Percentiles rank a stretch among this genome's conserved stretches.
Conservation (phyloP, 345 rosid genomes). For the Hibiscus syriacus region DNA sequence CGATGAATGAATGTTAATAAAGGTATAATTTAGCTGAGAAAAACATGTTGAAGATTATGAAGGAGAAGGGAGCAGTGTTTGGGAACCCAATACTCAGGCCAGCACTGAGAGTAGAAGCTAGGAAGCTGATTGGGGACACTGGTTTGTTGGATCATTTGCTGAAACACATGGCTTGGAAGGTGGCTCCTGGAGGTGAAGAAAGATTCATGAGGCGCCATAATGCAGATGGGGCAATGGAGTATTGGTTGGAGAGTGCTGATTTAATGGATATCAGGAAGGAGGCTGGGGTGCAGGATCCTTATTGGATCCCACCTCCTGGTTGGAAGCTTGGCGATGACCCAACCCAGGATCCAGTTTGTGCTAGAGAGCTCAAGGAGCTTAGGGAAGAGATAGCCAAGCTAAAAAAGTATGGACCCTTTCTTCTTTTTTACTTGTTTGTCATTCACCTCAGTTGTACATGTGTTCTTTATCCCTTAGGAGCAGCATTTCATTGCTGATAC, state of each 20-base stretch:
- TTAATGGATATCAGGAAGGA: slow-evolving; percentile 58
- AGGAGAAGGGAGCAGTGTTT: slow-evolving; percentile 62
- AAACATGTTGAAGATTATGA: slow-evolving; percentile 83
- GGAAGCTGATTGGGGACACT: slow-evolving; percentile 92
- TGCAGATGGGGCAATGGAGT: slow-evolving; percentile 94
- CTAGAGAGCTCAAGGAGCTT: slow-evolving; percentile 51
- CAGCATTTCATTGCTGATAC: not conserved
- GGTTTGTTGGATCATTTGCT: slow-evolving; percentile 89
- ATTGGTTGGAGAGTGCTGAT: slow-evolving; percentile 83
- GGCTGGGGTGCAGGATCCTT: slow-evolving; percentile 87
- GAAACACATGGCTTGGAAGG: slow-evolving; percentile 94
- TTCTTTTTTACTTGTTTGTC: not conserved
- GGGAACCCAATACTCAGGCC: slow-evolving; percentile 71
- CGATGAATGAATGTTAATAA: slow-evolving; percentile 8
- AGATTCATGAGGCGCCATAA: slow-evolving; percentile 89
- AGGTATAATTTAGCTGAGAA: slow-evolving; percentile 84
- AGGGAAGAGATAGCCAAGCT: slow-evolving; percentile 37
- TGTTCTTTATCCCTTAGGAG: not conserved
- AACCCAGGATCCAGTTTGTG: slow-evolving; percentile 72
- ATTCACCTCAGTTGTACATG: not conserved
- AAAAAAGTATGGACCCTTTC: slow-evolving; percentile 30
- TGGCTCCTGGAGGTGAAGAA: slow-evolving; percentile 79
- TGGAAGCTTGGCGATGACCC: slow-evolving; percentile 90
- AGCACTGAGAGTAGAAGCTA: slow-evolving; percentile 60
- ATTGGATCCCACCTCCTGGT: slow-evolving; percentile 93